Evolutionary conservation across 1,284 basidiomycete genomes (phyloP).

Genomic region (Trichosporon ovoides): DNA sequence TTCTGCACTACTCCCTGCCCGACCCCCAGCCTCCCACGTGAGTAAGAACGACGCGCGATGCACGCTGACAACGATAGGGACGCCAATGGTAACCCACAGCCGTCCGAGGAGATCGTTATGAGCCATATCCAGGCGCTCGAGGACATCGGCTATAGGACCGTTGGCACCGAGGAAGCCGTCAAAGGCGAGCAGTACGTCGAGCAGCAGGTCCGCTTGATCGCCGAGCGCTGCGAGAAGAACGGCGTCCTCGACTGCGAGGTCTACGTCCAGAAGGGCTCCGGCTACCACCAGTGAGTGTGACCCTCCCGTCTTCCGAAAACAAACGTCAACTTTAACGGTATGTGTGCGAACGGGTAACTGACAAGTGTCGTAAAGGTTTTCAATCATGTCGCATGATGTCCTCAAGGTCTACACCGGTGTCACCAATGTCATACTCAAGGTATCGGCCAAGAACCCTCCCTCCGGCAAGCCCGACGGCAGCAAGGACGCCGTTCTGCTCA

Average conservation of each 20-base stretch:
- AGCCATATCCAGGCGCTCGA: slow-evolving; percentile 52
- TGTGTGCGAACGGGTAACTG: too few species aligned
- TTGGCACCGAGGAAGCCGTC: slow-evolving; percentile 84
- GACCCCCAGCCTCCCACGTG: slow-evolving; percentile 26
- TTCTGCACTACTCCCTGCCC: slow-evolving; percentile 38
- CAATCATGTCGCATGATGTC: slow-evolving; percentile 74
- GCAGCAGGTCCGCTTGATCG: slow-evolving; percentile 59
- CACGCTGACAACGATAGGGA: slow-evolving; percentile 26
- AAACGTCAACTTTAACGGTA: too few species aligned
- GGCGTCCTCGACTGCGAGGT: slow-evolving; percentile 73
- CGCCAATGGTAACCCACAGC: slow-evolving; percentile 28
- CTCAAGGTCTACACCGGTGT: slow-evolving; percentile 89
- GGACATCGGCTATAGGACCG: slow-evolving; percentile 83
- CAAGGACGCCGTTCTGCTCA: slow-evolving; percentile 77
- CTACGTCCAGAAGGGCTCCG: slow-evolving; percentile 77
- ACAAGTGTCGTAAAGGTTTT: too few species aligned
- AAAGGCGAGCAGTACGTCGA: slow-evolving; percentile 79
- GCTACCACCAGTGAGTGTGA: slow-evolving; percentile 65
- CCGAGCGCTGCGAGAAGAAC: slow-evolving; percentile 59
- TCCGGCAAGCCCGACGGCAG: slow-evolving; percentile 61
- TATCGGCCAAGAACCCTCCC: slow-evolving; percentile 55
- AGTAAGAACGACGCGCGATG: too few species aligned
- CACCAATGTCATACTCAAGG: slow-evolving; percentile 79
- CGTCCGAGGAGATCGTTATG: slow-evolving; percentile 40
- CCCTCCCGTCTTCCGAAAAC: too few species aligned